A percentile compares a stretch with the other conserved stretches of the same genome.
Conservation (phyloP, 495 filamentous ascomycete genomes). For the Pseudevernia furfuracea region DNA sequence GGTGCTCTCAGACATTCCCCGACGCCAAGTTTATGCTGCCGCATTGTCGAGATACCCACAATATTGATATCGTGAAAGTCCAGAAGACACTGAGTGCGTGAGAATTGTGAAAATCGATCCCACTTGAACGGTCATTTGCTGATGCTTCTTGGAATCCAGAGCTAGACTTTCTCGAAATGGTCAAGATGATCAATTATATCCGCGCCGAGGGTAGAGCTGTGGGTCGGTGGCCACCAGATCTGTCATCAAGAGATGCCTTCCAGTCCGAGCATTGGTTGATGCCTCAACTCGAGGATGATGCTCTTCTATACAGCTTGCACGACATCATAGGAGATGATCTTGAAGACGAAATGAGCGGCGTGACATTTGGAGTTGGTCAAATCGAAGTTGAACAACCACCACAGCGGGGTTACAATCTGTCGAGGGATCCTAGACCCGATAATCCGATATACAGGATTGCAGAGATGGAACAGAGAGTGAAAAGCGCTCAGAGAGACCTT, state of each 20-base stretch:
- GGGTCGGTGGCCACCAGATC: slow-evolving; percentile 41
- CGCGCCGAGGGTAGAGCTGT: slow-evolving; percentile 49
- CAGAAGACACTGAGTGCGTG: slow-evolving; percentile 55
- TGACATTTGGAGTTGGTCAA: background rate
- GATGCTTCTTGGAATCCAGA: slow-evolving; percentile 32
- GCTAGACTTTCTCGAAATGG: slow-evolving; percentile 72
- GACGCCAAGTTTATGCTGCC: slow-evolving; percentile 59
- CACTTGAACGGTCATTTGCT: background rate
- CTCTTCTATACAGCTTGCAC: slow-evolving; percentile 74
- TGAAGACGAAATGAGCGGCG: slow-evolving; percentile 8
- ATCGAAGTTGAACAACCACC: background rate
- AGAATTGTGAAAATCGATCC: background rate
- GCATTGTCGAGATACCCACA: slow-evolving; percentile 62
- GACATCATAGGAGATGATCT: slow-evolving; percentile 49
- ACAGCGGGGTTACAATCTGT: background rate
- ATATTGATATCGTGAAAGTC: slow-evolving; percentile 64
- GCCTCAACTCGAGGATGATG: slow-evolving; percentile 84
- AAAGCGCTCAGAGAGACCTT: slow-evolving; percentile 1
- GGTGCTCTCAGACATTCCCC: slow-evolving; percentile 60
- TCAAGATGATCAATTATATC: slow-evolving; percentile 83
- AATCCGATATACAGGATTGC: background rate
- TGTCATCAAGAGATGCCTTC: slow-evolving; percentile 52
- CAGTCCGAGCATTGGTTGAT: slow-evolving; percentile 69
- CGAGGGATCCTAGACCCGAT: background rate
- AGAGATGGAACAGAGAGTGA: slow-evolving; percentile 3